phyloP scores from a whole-genome alignment of 805 yeast genomes.

The Candida sithepensis region DNA sequence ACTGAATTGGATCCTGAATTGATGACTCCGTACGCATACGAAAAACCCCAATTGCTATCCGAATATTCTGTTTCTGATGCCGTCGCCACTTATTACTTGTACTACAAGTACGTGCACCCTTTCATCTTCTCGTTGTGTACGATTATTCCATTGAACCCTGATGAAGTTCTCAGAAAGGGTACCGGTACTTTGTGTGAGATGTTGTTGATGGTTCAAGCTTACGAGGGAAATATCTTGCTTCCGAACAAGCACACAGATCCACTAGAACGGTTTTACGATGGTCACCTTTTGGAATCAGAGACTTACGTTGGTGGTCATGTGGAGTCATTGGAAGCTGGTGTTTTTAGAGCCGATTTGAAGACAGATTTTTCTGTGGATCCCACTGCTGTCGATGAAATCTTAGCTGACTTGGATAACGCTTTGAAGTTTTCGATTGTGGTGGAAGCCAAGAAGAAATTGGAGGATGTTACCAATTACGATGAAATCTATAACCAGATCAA shows the following conservation, averaged over 20 bases:
- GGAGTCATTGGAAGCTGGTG: constrained; percentile 97
- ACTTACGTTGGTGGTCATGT: constrained; percentile 99
- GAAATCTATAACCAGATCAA: constrained; percentile 64
- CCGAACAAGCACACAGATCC: constrained; percentile 96
- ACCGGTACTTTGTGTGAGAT: constrained; percentile 98
- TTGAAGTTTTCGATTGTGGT: constrained; percentile 79
- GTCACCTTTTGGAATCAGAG: constrained; percentile 90
- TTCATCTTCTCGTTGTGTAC: constrained; percentile 94
- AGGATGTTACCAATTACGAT: constrained; percentile 76
- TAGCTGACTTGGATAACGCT: constrained; percentile 70
- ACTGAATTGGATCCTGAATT: constrained; percentile 95
- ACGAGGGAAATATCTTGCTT: constrained; percentile 64
- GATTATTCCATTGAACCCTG: constrained; percentile 93
- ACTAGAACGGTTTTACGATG: constrained; percentile 89
- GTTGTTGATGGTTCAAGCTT: constrained; percentile 96
- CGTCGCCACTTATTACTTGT: constrained; percentile 94
- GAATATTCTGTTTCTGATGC: constrained; percentile 99
- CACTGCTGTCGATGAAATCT: constrained; percentile 73
- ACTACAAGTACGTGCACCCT: constrained; percentile 96
- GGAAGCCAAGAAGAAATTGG: constrained; percentile 69
- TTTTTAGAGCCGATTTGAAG: constrained; percentile 83
- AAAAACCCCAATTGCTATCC: constrained; percentile 85
- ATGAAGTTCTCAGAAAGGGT: constrained; percentile 93
- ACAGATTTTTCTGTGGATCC: constrained; percentile 77
- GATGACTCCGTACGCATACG: constrained; percentile 97